Evolutionary conservation across 768 basidiomycete genomes (phyloP), one percentile per base, ranked within the genome.

Genomic region (Lactifluus volemus): DNA sequence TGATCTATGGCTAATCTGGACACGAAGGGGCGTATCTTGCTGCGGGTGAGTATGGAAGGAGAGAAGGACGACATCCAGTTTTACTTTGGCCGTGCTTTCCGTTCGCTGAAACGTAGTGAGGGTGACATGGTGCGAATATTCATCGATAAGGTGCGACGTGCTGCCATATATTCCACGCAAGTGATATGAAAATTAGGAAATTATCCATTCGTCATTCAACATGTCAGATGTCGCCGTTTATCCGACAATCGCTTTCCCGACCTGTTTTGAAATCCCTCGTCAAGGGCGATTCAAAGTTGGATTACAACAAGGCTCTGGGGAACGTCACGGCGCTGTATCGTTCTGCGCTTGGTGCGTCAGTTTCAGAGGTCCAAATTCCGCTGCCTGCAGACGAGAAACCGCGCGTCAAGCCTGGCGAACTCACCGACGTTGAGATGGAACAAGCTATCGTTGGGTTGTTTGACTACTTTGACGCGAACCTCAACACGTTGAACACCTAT

Each of bases 1-100:
- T 68, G 97, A 99, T 61, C 71, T 95, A 7, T 94, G 94, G 89
- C 81, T 76, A 88, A 92, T 62, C 76, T 98, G 15, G 95, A 98
- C 69, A 84, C 86, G 0, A 80, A 84, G 56, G 94, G 97, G 5
- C 83, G 92, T 38, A 80, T 98, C 53, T 75, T 97, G 41, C 76
- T 97, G 36, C 83, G 97, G 19, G 81, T 98, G 60, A 95, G 92
- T 70, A 97, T 98, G 94, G 97, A 99, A 70, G 94, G 95, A 55
- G 97, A 98, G 79, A 94, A 96, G 74, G 94, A 97, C 67, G 97
- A 99, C 70, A 91, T 93, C 8, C 90, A 90, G 67, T 99, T 97
- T 77, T 95, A 89, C 78, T 99, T 98, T 68, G 97, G 97, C 30
- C 81, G 94, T 36, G 96, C 88, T 3, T 99, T 99, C 80, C 80